Percentiles rank a stretch among this genome's conserved stretches.
Conservation (phyloP, 441 rosid genomes). For the Populus tomentosa region DNA sequence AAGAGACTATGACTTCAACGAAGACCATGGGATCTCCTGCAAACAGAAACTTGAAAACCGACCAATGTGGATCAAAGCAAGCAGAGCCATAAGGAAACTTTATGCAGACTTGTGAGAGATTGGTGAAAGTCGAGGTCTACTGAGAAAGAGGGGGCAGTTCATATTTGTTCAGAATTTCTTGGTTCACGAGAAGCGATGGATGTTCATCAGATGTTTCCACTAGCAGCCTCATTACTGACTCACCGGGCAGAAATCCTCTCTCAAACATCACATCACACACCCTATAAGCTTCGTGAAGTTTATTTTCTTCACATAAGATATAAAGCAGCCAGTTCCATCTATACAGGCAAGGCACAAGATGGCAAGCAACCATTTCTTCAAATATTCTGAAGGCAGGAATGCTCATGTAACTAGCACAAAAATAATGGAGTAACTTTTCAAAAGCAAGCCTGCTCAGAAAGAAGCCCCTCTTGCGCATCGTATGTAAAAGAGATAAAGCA, state of each 20-base stretch:
- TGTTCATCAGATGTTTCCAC: background rate
- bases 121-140: background rate
- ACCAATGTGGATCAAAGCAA: background rate
- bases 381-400: slow-evolving; percentile 44
- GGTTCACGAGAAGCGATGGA: background rate
- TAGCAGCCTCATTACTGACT: background rate
- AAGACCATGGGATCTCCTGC: background rate
- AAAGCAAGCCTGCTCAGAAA: slow-evolving; percentile 38
- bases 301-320: slow-evolving; percentile 40
- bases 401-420: slow-evolving; percentile 41
- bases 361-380: slow-evolving; percentile 46
- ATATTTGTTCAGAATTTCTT: background rate
- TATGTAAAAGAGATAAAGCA: slow-evolving; percentile 38
- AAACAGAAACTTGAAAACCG: background rate
- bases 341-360: slow-evolving; percentile 28
- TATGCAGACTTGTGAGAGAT: background rate
- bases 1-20: background rate
- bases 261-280: slow-evolving; percentile 34
- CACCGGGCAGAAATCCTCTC: slow-evolving; percentile 30
- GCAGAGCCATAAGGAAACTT: background rate
- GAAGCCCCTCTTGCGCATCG: slow-evolving; percentile 47
- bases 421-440: slow-evolving; percentile 36
- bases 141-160: background rate
- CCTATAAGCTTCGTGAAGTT: slow-evolving; percentile 37
- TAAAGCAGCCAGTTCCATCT: slow-evolving; percentile 36